A percentile compares a stretch with the other conserved stretches of the same genome.
Conservation (phyloP, 179 eudicot species). For the Amaranthus tricolor region DNA sequence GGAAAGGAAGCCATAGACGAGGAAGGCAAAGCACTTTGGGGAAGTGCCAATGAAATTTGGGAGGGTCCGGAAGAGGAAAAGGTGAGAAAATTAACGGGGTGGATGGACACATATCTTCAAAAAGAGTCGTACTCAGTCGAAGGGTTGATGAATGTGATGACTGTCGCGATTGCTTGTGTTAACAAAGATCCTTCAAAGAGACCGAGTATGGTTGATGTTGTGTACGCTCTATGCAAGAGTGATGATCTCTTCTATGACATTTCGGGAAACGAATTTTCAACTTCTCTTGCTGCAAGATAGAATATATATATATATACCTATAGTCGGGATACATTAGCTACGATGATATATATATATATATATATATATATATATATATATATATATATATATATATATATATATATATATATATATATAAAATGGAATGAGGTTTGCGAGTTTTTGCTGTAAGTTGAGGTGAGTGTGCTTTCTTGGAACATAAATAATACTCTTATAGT, state of each 20-base stretch:
- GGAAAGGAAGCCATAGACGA: slow-evolving; percentile 65
- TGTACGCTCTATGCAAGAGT: slow-evolving; percentile 78
- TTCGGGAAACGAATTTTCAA: slow-evolving; percentile 49
- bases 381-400: too few species aligned
- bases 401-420: too few species aligned
- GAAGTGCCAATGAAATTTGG: slow-evolving; percentile 35
- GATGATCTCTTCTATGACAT: slow-evolving; percentile 61
- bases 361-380: too few species aligned
- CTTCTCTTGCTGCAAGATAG: slow-evolving; percentile 52
- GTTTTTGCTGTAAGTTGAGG: too few species aligned
- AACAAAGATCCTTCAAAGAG: slow-evolving; percentile 59
- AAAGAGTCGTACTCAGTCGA: slow-evolving; percentile 46
- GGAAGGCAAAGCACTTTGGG: slow-evolving; percentile 63
- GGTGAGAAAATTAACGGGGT: slow-evolving; percentile 36
- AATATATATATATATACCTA: too few species aligned
- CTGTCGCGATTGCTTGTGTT: slow-evolving; percentile 65
- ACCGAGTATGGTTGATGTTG: slow-evolving; percentile 89
- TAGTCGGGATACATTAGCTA: too few species aligned
- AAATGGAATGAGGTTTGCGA: too few species aligned
- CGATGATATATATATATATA: too few species aligned
- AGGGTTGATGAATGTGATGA: slow-evolving; percentile 50
- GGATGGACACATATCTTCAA: slow-evolving; percentile 50
- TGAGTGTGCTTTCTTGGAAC: too few species aligned
- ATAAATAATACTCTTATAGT: too few species aligned
- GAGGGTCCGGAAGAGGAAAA: slow-evolving; percentile 55